Base-by-base conservation (phyloP, 163 green algal genomes). In the Scenedesmus sp. region DNA sequence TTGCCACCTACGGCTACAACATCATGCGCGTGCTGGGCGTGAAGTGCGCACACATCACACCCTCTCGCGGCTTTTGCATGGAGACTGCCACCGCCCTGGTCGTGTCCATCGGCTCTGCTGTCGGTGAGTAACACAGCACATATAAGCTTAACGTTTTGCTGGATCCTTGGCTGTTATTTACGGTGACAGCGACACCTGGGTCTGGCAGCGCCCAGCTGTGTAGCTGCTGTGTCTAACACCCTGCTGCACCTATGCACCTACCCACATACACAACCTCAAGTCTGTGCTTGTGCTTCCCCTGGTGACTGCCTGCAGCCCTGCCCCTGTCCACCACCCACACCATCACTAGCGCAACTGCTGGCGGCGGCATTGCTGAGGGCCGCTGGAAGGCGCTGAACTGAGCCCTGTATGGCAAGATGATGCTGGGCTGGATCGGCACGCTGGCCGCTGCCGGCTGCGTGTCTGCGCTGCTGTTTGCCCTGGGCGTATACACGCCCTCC, bases 1-100 rank as follows among this genome's bases (percentile, higher is more conserved):
- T 98, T 20, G 95, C 94, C 23, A 94, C 93, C 20, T 94, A 94
- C 56, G 93, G 96, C 66, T 96, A 96, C 95, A 95, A 96, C 74
- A 94, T 96, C 83, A 93, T 93, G 90, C 90, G 90, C 20, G 90
- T 93, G 70, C 84, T 93, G 16, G 90, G 90, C 46, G 90, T 93
- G 4, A 93, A 93, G 90, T 89, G 95, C 82, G 73, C 92, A 46
- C 87, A 94, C 84, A 92, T 97, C 91, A 92, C 93, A 0, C 93
- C 94, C 26, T 94, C 86, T 3, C 93, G 95, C 26, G 95, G 95
- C 52, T 97, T 95, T 87, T 93, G 81, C 73, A 94, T 94, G 87
- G 95, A 97, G 92, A 94, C 96, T 4, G 93, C 93, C 26, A 94
- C 94, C 8, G 91, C 93, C 56, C 46, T 95, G 56, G 92, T 93